Base-by-base conservation (phyloP, 2,329 filamentous ascomycete species). In the Aspergillus carbonarius region DNA sequence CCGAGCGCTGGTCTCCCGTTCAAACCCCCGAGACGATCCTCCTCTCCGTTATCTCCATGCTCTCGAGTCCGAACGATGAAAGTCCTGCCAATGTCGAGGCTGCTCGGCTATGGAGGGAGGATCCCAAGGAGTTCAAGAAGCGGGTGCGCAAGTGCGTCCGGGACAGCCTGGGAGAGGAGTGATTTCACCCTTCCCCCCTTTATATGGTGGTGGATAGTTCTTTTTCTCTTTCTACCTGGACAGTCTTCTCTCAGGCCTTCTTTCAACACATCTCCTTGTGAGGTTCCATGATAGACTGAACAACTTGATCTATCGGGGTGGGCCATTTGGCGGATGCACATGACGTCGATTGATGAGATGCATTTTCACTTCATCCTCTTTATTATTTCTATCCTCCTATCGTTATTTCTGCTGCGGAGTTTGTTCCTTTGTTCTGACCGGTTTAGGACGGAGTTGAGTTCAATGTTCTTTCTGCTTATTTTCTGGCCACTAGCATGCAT, bases 11-110 rank as follows among this genome's bases (percentile, higher is more conserved):
- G 95, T 90, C 85, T 59, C 95, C 95, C 27, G 93, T 98, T 2
- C 95, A 98, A 77, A 93, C 90, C 12, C 93, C 93, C 54, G 93
- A 97, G 82, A 96, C 92, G 20, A 98, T 99, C 62, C 80, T 99
- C 49, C 78, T 99, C 32, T 92, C 88, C 69, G 93, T 96, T 34
- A 96, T 99, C 73, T 95, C 90, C 74, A 88, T 99, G 80, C 87
- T 99, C 64, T 88, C 91, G 63, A 89, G 90, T 70, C 95, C 95
- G 50, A 99, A 99, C 74, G 92, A 96, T 71, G 95, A 98, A 82
- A 93, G 89, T 68, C 92, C 95, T 0, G 95, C 95, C 51, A 98
- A 99, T 73, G 87, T 97, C 27, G 93, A 98, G 79, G 95, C 95
- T 3, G 95, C 93, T 10, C 85, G 90, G 60, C 78, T 97, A 79